Conservation (phyloP, 2,329 filamentous ascomycete species). For the Phialemoniopsis sp. region DNA sequence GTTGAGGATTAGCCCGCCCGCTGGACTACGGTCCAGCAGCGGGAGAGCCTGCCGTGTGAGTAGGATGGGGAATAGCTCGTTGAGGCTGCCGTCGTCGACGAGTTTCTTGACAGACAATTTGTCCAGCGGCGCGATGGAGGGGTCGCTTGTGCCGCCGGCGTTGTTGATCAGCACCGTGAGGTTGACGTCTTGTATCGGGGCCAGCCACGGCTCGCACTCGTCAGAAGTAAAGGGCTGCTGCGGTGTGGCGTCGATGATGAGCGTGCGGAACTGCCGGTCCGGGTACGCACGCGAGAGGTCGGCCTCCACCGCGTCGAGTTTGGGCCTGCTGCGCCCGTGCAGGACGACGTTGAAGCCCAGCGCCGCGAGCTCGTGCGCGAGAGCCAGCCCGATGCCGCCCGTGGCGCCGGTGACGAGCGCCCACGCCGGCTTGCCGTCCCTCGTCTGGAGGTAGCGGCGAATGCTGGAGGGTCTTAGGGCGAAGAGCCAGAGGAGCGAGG, state of each 20-base stretch:
- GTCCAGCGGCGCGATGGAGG: slow-evolving; percentile 28
- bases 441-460: no score
- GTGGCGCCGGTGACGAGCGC: slow-evolving; percentile 49
- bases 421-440: slow-evolving; percentile 20
- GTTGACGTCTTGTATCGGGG: slow-evolving; percentile 26
- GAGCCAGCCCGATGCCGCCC: slow-evolving; percentile 49
- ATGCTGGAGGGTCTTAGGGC: no score
- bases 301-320: slow-evolving; percentile 35
- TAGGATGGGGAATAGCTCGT: slow-evolving; percentile 44
- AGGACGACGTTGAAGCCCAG: slow-evolving; percentile 52
- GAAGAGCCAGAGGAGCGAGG: no score
- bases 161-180: slow-evolving; percentile 55
- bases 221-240: no score
- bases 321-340: slow-evolving; percentile 48
- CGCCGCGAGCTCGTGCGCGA: slow-evolving; percentile 44
- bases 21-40: slow-evolving; percentile 30
- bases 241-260: slow-evolving; percentile 35
- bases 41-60: no score
- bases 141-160: slow-evolving; percentile 35
- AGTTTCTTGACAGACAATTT: slow-evolving; percentile 28
- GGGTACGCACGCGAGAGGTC: slow-evolving; percentile 36
- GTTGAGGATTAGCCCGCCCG: slow-evolving; percentile 45
- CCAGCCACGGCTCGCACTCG: background rate
- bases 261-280: slow-evolving; percentile 25
- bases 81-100: slow-evolving; percentile 38